phyloP scores from a whole-genome alignment of 768 basidiomycete genomes.

The Lentinus tigrinus region DNA sequence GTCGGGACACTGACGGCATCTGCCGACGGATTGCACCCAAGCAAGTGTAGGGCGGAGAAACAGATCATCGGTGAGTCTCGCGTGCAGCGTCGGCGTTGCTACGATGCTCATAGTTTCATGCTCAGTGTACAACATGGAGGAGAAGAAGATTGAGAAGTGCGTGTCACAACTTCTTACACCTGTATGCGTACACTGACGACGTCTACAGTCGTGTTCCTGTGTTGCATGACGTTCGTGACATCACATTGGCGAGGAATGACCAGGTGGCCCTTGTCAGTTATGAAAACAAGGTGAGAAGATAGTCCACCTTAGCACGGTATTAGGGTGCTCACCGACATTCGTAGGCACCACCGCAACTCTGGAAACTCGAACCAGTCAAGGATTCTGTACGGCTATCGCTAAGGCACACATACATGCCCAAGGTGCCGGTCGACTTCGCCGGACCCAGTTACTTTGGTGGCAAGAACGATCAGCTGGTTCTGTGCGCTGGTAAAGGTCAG shows the following conservation, averaged over 20 bases:
- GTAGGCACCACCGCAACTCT: slow-evolving; percentile 75
- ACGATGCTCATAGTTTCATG: background rate
- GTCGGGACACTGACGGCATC: slow-evolving; percentile 70
- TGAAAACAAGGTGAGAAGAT: slow-evolving; percentile 58
- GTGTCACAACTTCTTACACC: slow-evolving; percentile 15
- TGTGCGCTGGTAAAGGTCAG: slow-evolving; percentile 75
- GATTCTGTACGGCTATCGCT: slow-evolving; percentile 39
- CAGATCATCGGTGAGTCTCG: slow-evolving; percentile 60
- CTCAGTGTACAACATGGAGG: slow-evolving; percentile 65
- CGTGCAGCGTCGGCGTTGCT: background rate
- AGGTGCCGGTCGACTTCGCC: slow-evolving; percentile 66
- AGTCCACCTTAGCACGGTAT: background rate
- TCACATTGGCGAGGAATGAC: slow-evolving; percentile 61
- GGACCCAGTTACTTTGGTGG: slow-evolving; percentile 85
- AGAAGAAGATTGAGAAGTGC: slow-evolving; percentile 67
- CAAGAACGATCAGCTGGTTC: slow-evolving; percentile 71
- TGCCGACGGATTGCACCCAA: slow-evolving; percentile 60
- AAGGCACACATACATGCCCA: slow-evolving; percentile 76
- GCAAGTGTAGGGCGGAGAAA: slow-evolving; percentile 69
- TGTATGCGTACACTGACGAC: background rate
- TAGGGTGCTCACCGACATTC: background rate
- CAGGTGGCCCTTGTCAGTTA: slow-evolving; percentile 68
- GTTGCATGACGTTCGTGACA: slow-evolving; percentile 69
- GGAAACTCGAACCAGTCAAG: slow-evolving; percentile 67
- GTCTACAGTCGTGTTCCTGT: slow-evolving; percentile 63